Evolutionary conservation across 1,139 yeast genomes (phyloP).

Genomic region (Kodamaea anthophila): DNA sequence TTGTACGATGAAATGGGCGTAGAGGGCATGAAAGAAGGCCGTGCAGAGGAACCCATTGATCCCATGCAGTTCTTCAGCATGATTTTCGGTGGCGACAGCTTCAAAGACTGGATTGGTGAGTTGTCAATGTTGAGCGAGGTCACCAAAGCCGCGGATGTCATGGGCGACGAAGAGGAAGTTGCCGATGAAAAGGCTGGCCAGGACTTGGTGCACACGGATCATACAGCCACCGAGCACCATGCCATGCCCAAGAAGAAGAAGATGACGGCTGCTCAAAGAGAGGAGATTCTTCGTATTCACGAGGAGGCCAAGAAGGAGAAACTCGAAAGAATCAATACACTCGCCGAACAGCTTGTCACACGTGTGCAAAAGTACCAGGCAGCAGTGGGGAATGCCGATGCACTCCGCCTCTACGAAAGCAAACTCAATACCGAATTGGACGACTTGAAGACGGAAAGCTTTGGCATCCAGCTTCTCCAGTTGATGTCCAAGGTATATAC

Average conservation of each 20-base stretch:
- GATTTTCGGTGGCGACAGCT: conserved; percentile 84
- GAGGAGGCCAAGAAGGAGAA: conserved; percentile 53
- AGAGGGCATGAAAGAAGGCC: conserved; percentile 34
- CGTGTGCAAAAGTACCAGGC: conserved; percentile 36
- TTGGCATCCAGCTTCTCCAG: conserved; percentile 43
- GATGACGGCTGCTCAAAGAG: conserved; percentile 46
- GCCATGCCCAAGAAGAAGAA: conserved; percentile 23
- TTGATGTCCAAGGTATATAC: conserved; percentile 61
- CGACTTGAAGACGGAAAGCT: conserved; percentile 44
- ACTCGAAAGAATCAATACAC: conserved; percentile 47
- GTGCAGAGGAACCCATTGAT: conserved; percentile 16
- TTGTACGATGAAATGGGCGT: conserved; percentile 39
- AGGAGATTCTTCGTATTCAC: conserved; percentile 46
- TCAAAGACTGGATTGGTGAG: conserved; percentile 77
- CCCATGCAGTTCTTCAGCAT: conserved; percentile 72
- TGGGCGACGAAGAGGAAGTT: conserved; percentile 16
- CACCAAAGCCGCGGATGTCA: conserved; percentile 50
- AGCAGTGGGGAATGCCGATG: conserved; percentile 22
- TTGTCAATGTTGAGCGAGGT: conserved; percentile 57
- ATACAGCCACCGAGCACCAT: conserved; percentile 1
- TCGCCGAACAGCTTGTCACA: conserved; percentile 40
- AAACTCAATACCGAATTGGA: conserved; percentile 56
- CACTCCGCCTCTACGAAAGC: conserved; percentile 30
- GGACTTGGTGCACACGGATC: neutral
- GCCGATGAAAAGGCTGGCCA: neutral